Conservation (phyloP, 2,329 filamentous ascomycete species). For the Penicillium sp. region DNA sequence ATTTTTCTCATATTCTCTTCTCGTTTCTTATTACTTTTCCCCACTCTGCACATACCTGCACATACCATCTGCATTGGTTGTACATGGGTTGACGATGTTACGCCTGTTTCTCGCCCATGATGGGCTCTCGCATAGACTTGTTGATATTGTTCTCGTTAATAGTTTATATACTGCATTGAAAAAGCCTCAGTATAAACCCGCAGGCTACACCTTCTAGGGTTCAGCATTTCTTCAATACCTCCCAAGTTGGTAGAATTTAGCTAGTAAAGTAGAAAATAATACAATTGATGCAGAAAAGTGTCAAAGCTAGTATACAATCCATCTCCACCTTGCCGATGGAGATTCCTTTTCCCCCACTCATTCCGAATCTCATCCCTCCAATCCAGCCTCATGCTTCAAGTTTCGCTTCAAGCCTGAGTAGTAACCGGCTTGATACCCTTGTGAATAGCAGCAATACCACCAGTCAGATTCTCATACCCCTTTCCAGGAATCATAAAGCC, state of each 20-base stretch:
- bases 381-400: background rate
- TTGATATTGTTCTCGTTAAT: background rate
- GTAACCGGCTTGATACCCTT: slow-evolving; percentile 82
- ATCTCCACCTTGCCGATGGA: background rate
- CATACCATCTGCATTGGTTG: slow-evolving; percentile 19
- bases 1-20: background rate
- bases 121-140: slow-evolving; percentile 6
- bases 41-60: slow-evolving; percentile 18
- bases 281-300: slow-evolving; percentile 19
- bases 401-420: slow-evolving; percentile 17
- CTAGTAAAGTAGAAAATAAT: slow-evolving; percentile 21
- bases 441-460: slow-evolving; percentile 93
- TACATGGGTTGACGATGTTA: slow-evolving; percentile 30
- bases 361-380: background rate
- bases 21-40: slow-evolving; percentile 7
- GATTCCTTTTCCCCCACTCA: background rate
- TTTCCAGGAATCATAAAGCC: slow-evolving; percentile 83
- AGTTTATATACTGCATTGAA: slow-evolving; percentile 2
- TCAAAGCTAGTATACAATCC: slow-evolving; percentile 28
- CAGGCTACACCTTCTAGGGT: background rate
- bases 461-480: slow-evolving; percentile 88
- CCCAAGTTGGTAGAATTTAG: slow-evolving; percentile 1
- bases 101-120: slow-evolving; percentile 17
- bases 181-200: background rate
- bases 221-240: background rate